These are phyloP conservation scores for Globisporangium acanthophoron DNA, from an alignment of 352 stramenopile genomes.

Conservation along the genomic window DNA sequence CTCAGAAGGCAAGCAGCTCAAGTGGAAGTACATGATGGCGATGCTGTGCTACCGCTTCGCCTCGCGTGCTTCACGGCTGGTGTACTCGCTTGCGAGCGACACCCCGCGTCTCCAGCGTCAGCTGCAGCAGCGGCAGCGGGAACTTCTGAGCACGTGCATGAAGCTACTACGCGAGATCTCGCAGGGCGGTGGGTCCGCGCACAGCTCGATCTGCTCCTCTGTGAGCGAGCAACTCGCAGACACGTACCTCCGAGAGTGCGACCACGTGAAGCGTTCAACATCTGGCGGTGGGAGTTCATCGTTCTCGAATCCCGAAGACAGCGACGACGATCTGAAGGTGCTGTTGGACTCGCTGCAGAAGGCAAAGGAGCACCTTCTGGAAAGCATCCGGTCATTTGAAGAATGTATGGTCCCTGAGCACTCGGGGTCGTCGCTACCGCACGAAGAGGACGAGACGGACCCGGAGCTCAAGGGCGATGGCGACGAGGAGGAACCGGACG, in stretches of 20 bases:
- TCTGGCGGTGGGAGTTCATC: not conserved
- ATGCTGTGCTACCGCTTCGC: slow-evolving; percentile 88
- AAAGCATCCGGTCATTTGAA: slow-evolving; percentile 72
- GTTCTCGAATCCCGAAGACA: not conserved
- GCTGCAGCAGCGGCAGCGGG: slow-evolving; percentile 65
- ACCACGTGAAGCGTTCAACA: slow-evolving; percentile 10
- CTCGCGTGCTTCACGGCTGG: slow-evolving; percentile 56
- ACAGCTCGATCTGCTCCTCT: slow-evolving; percentile 74
- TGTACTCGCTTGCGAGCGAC: slow-evolving; percentile 50
- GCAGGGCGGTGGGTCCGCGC: slow-evolving; percentile 42
- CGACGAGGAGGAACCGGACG: slow-evolving; percentile 23
- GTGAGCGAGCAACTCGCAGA: slow-evolving; percentile 80
- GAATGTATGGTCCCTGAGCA: slow-evolving; percentile 44
- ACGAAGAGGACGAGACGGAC: slow-evolving; percentile 14
- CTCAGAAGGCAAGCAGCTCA: slow-evolving; percentile 77
- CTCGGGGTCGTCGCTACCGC: slow-evolving; percentile 16
- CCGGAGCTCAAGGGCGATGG: slow-evolving; percentile 5
- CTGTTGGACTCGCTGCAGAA: slow-evolving; percentile 29
- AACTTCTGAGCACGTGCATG: slow-evolving; percentile 73
- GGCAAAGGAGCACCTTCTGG: slow-evolving; percentile 56
- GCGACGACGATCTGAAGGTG: slow-evolving; percentile 6
- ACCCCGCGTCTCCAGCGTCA: slow-evolving; percentile 54
- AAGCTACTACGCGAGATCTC: slow-evolving; percentile 69
- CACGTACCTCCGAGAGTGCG: slow-evolving; percentile 68
- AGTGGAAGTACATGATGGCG: slow-evolving; percentile 91